These are phyloP conservation scores for Penicillium herquei DNA, from an alignment of 495 filamentous ascomycete species.

Conservation along the genomic window DNA sequence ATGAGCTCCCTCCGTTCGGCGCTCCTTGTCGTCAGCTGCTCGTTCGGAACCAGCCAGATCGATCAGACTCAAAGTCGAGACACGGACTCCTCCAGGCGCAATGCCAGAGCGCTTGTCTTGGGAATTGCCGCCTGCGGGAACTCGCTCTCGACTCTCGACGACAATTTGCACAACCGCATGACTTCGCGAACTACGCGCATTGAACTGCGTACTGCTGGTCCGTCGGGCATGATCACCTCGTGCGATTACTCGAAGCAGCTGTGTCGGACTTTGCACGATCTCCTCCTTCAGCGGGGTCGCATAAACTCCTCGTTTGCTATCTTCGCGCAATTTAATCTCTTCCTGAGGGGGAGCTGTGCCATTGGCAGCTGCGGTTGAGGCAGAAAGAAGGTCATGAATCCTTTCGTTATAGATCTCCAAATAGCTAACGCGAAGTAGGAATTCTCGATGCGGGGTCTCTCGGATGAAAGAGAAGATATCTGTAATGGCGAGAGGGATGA, in stretches of 20 bases:
- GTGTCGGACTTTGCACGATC: constrained; percentile 96
- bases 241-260: constrained; percentile 91
- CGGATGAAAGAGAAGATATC: constrained; percentile 99
- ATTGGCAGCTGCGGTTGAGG: constrained; percentile 55
- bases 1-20: constrained; percentile 91
- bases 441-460: constrained; percentile 92
- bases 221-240: constrained; percentile 86
- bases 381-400: constrained; percentile 89
- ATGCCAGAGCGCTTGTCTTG: constrained; percentile 75
- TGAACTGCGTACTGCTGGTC: constrained; percentile 93
- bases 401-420: constrained; percentile 98
- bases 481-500: constrained; percentile 95
- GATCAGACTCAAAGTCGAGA: constrained; percentile 92
- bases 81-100: constrained; percentile 85
- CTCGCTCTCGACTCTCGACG: constrained; percentile 90
- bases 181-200: constrained; percentile 91
- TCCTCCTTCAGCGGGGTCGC: constrained; percentile 96
- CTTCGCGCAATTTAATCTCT: constrained; percentile 95
- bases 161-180: constrained; percentile 99
- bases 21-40: constrained; percentile 92
- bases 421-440: constrained; percentile 94
- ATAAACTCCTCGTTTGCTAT: constrained; percentile 94
- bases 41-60: constrained; percentile 95
- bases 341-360: constrained; percentile 58
- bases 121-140: constrained; percentile 47